Evolutionary conservation across 352 stramenopile species (phyloP), one percentile per base, ranked within the genome.

Genomic region (Saprolegnia parasitica): DNA sequence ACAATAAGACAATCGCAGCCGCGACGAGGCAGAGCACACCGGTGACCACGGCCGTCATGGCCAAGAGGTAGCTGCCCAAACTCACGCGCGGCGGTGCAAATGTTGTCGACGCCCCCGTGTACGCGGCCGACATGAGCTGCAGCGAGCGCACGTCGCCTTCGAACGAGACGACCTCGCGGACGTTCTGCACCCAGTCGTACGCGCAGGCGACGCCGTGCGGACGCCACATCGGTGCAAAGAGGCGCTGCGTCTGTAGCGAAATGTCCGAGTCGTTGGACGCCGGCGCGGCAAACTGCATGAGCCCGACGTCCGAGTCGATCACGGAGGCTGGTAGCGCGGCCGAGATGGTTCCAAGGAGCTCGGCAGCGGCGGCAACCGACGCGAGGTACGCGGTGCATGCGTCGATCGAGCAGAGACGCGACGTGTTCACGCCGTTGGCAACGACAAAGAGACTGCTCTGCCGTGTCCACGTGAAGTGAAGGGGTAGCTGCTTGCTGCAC

Each of bases 111-210:
- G 52, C 11, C 11, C 11, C 11, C 20, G 24, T 18, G 35, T 60
- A 60, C 24, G 13, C n/a, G 3, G 52, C 52, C 24, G 52, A 60
- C n/a, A 60, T 60, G 16, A 60, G 35, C 11, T 60, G 13, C 13
- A 60, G 20, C 24, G 13, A 4, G 11, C 52, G 24, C 11, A 60
- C 11, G 20, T 60, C 52, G 13, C 52, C 52, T 60, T 60, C 13
- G 9, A 60, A 16, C 1, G 24, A 42, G 1, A 60, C 13, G 13
- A 60, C 52, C 35, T 60, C 52, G 24, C 52, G 24, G 11, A 21
- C 13, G 9, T 60, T 60, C 3, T 21, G 24, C 13, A 11, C 52
- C 52, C 52, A 60, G 52, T 60, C 52, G 52, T 60, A 60, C 24
- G 20, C 35, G 13, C 13, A 21, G 24, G 35, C 24, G 11, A 16